A percentile compares a stretch with the other conserved stretches of the same genome.
Conservation (phyloP, 805 yeast genomes). For the Pichia manshurica region DNA sequence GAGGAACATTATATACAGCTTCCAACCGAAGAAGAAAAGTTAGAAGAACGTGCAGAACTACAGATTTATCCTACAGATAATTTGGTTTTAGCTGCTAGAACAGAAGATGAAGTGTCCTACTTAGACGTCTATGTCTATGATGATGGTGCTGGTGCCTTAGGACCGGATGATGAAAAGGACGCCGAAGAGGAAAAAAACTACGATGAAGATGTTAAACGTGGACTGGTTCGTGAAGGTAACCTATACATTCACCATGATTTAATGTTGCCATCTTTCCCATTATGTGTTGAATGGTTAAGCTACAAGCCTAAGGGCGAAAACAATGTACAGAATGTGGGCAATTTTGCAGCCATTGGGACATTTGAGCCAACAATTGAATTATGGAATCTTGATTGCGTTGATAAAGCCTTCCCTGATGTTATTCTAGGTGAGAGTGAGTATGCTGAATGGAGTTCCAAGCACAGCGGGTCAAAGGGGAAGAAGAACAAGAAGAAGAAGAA, state of each 20-base stretch:
- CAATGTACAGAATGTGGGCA: slow-evolving; percentile 53
- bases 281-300: slow-evolving; percentile 94
- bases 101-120: slow-evolving; percentile 91
- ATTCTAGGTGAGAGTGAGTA: slow-evolving; percentile 74
- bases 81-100: slow-evolving; percentile 82
- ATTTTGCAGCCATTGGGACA: slow-evolving; percentile 94
- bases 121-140: slow-evolving; percentile 93
- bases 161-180: slow-evolving; percentile 48
- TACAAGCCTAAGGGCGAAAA: slow-evolving; percentile 52
- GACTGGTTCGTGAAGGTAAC: slow-evolving; percentile 63
- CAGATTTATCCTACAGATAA: slow-evolving; percentile 89
- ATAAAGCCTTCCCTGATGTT: slow-evolving; percentile 90
- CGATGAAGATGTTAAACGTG: slow-evolving; percentile 72
- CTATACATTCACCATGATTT: slow-evolving; percentile 93
- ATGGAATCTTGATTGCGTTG: slow-evolving; percentile 91
- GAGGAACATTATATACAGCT: slow-evolving; percentile 60
- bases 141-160: slow-evolving; percentile 73
- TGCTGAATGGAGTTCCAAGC: slow-evolving; percentile 18
- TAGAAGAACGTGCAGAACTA: slow-evolving; percentile 76
- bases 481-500: slow-evolving; percentile 44
- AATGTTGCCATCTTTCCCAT: slow-evolving; percentile 95
- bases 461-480: slow-evolving; percentile 32
- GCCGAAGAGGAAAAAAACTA: slow-evolving; percentile 60
- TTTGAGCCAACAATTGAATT: slow-evolving; percentile 96
- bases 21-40: slow-evolving; percentile 55